A percentile compares a stretch with the other conserved stretches of the same genome.
phyloP scores from a whole-genome alignment of 208 protist species.

The Acanthamoeba quina region DNA sequence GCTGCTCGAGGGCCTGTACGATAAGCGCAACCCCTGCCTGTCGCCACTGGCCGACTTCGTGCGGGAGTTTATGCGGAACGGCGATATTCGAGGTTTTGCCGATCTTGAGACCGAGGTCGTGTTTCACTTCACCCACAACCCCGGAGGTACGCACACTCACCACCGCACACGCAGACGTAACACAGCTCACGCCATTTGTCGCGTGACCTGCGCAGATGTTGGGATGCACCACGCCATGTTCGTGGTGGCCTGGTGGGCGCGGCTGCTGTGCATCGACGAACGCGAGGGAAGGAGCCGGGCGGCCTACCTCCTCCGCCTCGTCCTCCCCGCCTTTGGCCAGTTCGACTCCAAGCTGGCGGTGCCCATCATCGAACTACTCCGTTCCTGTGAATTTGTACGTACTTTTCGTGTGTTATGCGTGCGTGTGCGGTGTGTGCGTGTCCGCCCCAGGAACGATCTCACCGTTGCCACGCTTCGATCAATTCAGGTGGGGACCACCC shows the following conservation, averaged over 20 bases:
- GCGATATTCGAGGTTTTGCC: neutral
- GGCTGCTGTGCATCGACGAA: neutral
- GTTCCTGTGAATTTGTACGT: neutral
- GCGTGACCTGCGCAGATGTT: neutral
- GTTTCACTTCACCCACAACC: neutral
- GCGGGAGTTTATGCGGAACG: neutral
- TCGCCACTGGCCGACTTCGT: neutral
- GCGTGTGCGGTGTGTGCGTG: too few relatives aligned
- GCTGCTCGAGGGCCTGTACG: neutral
- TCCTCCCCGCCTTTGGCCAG: neutral
- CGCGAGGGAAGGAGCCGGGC: neutral
- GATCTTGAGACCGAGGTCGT: neutral
- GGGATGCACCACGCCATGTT: neutral
- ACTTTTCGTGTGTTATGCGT: neutral
- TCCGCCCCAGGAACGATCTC: too few relatives aligned
- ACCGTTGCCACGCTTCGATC: neutral
- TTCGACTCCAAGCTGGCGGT: neutral
- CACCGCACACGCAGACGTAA: too few relatives aligned
- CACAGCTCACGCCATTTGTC: too few relatives aligned
- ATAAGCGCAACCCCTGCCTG: neutral
- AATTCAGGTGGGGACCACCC: too few relatives aligned
- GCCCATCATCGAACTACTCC: neutral
- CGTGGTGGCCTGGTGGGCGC: slow-evolving; percentile 10
- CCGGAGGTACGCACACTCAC: neutral
- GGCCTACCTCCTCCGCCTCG: neutral